Evolutionary conservation across 1,139 yeast genomes (phyloP).

Genomic region (Blastobotrys niveus): DNA sequence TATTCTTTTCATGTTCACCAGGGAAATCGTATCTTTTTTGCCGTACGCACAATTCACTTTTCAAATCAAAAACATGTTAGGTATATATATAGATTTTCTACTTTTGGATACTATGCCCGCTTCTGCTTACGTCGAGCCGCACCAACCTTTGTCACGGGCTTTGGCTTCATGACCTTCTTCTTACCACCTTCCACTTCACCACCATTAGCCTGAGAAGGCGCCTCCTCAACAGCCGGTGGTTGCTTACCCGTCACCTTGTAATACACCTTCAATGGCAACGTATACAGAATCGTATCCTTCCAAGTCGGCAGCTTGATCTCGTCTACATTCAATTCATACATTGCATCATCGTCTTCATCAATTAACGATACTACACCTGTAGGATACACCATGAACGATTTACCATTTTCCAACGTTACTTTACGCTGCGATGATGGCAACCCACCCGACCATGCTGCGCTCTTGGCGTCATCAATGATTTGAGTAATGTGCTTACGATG

Average conservation of each 20-base stretch:
- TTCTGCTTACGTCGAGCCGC: constrained; percentile 23
- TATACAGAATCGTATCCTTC: constrained; percentile 51
- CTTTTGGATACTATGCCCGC: background rate
- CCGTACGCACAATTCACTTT: too few species aligned
- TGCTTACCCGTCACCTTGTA: constrained; percentile 21
- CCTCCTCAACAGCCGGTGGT: constrained; percentile 3
- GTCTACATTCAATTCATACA: constrained; percentile 33
- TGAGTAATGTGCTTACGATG: constrained; percentile 50
- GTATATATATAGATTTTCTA: background rate
- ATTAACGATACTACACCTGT: constrained; percentile 64
- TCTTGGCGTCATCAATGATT: constrained; percentile 30
- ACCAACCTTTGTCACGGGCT: constrained; percentile 28
- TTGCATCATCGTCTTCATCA: constrained; percentile 50
- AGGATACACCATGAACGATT: constrained; percentile 56
- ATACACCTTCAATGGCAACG: constrained; percentile 27
- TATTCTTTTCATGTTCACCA: background rate
- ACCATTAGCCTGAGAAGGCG: constrained; percentile 1
- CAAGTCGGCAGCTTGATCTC: constrained; percentile 44
- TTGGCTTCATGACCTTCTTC: constrained; percentile 22
- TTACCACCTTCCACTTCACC: constrained; percentile 13
- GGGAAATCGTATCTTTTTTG: too few species aligned
- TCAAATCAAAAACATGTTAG: too few species aligned
- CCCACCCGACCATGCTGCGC: constrained; percentile 47
- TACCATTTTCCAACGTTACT: constrained; percentile 44
- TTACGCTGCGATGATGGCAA: constrained; percentile 31